Evolutionary conservation across 2,329 filamentous ascomycete genomes (phyloP), one percentile per base, ranked within the genome.

Genomic region (Neonectria hederae): DNA sequence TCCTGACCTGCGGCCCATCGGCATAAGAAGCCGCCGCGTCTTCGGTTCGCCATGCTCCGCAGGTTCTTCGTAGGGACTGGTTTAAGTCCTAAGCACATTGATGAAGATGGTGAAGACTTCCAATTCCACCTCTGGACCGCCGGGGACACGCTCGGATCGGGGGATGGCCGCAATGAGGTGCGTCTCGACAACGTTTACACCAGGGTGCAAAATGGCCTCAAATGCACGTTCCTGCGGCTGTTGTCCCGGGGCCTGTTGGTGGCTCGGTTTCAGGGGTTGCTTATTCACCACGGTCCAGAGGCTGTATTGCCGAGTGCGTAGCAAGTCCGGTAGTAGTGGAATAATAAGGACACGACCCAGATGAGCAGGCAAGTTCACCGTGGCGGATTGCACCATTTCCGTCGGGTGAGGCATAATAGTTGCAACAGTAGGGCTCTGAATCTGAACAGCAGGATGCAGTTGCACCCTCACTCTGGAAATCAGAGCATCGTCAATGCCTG

Each of bases 61-160:
- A 17, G 40, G 22, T 54, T 38, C 40, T 40, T 46, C 52, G 28
- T 49, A n/a, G 30, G 30, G 54, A 38, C 48, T 43, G 43, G 45
- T 71, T 71, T 76, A 84, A 54, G 76, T 76, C 78, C 80, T 86
- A 76, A 88, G 78, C 71, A 97, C 79, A 77, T 96, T 91, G 65
- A 91, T 86, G 78, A 92, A 92, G 28, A 96, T 83, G 1, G 89
- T 93, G 62, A 94, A 85, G 71, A 90, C 91, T 81, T 97, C 94
- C 66, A 94, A 82, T 75, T 96, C 93, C 38, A 90, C 86, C 66
- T 90, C 87, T 10, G 88, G 82, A 0, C 87, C 89, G 26, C 84
- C 84, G 0, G 83, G 80, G 40, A 84, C 79, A 65, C 84, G 87
- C 73, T 87, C 82, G 21, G 84, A 86, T 72, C 83, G 87, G 1